Percentiles rank a stretch among this genome's conserved stretches.
phyloP scores from a whole-genome alignment of 306 rosid species.

The Fragaria iinumae region DNA sequence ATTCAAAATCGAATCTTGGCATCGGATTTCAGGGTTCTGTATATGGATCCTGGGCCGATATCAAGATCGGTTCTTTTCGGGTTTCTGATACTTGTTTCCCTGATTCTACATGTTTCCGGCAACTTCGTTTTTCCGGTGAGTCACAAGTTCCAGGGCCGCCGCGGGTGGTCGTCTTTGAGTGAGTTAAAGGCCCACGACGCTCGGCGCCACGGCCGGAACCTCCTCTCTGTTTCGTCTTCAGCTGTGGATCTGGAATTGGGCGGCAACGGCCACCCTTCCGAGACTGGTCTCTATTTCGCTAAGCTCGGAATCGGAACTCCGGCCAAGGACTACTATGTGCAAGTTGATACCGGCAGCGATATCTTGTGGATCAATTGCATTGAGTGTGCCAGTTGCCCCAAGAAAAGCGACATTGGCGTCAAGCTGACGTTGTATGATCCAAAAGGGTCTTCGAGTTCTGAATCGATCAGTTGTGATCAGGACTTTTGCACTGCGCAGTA shows the following conservation, averaged over 20 bases:
- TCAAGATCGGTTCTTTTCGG: constrained; percentile 21
- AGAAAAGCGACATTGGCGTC: constrained; percentile 74
- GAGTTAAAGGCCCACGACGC: constrained; percentile 64
- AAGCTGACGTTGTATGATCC: constrained; percentile 63
- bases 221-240: constrained; percentile 38
- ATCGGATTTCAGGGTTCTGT: background rate
- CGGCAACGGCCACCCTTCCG: constrained; percentile 70
- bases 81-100: constrained; percentile 9
- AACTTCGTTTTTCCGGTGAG: constrained; percentile 57
- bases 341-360: constrained; percentile 97
- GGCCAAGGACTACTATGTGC: constrained; percentile 67
- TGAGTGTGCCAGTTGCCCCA: constrained; percentile 71
- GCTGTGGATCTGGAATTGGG: constrained; percentile 72
- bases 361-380: constrained; percentile 83
- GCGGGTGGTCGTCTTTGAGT: constrained; percentile 24
- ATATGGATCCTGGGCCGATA: constrained; percentile 46
- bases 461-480: constrained; percentile 48
- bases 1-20: background rate
- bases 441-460: constrained; percentile 44
- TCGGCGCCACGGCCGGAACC: constrained; percentile 56
- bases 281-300: constrained; percentile 77
- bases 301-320: constrained; percentile 82
- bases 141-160: constrained; percentile 66
- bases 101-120: constrained; percentile 29
- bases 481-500: constrained; percentile 61